These are phyloP conservation scores for Sporothrix inflata DNA, from an alignment of 2,329 filamentous ascomycete genomes.

Conservation along the genomic window DNA sequence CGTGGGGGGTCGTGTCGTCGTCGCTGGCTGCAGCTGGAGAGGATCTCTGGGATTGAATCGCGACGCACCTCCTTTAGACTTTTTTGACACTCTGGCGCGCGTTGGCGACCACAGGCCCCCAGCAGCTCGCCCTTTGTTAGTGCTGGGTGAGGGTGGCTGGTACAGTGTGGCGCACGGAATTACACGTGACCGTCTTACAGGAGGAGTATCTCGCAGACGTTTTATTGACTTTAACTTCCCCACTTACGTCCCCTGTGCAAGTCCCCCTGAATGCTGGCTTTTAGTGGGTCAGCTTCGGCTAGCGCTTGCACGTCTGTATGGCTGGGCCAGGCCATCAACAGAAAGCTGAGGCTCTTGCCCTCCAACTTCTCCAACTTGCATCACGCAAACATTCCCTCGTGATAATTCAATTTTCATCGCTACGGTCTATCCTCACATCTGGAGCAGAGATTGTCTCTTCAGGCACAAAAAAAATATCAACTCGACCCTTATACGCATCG, in stretches of 20 bases:
- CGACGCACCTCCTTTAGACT: conserved; percentile 23
- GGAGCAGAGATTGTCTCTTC: no score
- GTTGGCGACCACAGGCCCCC: conserved; percentile 17
- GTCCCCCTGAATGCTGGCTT: no score
- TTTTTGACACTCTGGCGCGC: neutral
- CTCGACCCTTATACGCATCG: neutral
- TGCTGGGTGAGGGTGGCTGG: conserved; percentile 9
- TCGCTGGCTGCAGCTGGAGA: conserved; percentile 19
- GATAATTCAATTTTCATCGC: no score
- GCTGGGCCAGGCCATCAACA: neutral
- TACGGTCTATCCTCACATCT: no score
- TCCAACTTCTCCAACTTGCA: neutral
- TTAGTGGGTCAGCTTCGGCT: no score
- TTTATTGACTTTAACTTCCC: neutral
- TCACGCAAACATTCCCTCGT: no score
- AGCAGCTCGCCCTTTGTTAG: neutral
- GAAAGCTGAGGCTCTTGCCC: neutral
- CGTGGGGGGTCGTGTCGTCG: conserved; percentile 18
- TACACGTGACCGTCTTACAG: neutral
- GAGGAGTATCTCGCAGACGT: neutral
- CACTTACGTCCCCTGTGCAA: no score
- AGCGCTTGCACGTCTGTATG: neutral
- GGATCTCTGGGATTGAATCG: conserved; percentile 17
- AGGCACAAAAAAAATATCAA: no score
- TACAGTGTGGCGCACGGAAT: neutral